Base-by-base conservation (phyloP, 306 rosid genomes). In the Trifolium subterraneum region DNA sequence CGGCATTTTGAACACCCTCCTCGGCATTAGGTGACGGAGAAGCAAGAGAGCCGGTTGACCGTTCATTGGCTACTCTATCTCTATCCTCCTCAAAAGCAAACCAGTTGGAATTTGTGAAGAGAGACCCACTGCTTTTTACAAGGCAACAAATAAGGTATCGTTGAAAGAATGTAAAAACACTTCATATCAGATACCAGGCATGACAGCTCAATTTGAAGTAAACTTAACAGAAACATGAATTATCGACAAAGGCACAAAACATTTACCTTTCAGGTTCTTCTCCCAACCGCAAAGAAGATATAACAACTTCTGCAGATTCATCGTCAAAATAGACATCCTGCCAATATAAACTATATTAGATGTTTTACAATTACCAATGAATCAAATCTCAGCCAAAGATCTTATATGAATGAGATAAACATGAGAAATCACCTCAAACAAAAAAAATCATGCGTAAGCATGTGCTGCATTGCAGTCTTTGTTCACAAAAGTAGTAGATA, bases 321-420 rank as follows among this genome's bases (percentile, higher is more conserved):
- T 95, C 99, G 81, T 95, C 99, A 72, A 95, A 95, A 81, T 90
- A 92, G 47, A 92, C 93, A 81, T 95, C 99, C 99, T 95, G 90
- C 84, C 72, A 79, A 74, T 36, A 54, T 25, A 72, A 44, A 60
- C 5, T 16, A 63, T 63, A 16, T 60, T 12, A 63, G 27, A 62
- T 63, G 15, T 63, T 19, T 63, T 16, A 63, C 68, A 8, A 35
- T 33, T 7, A 63, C 45, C 71, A 65, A 59, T 16, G 54, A 64
- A 82, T 38, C 6, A 54, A 71, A 55, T 44, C 31, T 64, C 61
- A 50, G 20, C 9, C 31, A 14, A 70, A 45, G 52, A 35, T 25
- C 31, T 29, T 5, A 18, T 19, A 10, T 41, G 29, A 64, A 22
- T 8, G 64, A 68, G 41, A 44, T 14, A 62, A 68, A 45, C 80